Percentiles rank a stretch among this genome's conserved stretches.
These are phyloP conservation scores for Cytospora mali DNA, from an alignment of 2,329 filamentous ascomycete species.

Conservation along the genomic window DNA sequence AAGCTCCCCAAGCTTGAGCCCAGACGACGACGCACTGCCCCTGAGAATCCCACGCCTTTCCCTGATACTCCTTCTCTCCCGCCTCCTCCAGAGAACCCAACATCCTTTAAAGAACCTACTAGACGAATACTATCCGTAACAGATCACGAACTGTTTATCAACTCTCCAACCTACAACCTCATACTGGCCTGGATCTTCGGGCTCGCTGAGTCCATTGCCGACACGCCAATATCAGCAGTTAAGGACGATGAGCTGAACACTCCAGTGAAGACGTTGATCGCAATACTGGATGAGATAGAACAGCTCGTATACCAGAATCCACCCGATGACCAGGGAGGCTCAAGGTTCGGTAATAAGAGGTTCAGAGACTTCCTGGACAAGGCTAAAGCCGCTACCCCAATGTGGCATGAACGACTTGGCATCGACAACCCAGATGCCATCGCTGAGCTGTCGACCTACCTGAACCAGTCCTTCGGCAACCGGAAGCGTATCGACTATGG, in stretches of 20 bases:
- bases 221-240: conserved; percentile 67
- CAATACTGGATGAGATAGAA: conserved; percentile 71
- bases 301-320: conserved; percentile 69
- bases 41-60: conserved; percentile 61
- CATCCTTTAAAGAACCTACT: conserved; percentile 67
- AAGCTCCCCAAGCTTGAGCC: conserved; percentile 70
- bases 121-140: conserved; percentile 78
- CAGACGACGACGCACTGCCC: conserved; percentile 55
- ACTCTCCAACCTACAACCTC: conserved; percentile 74
- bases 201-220: conserved; percentile 78
- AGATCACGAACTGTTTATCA: conserved; percentile 81
- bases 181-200: conserved; percentile 84
- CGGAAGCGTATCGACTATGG: conserved; percentile 90
- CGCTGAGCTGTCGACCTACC: conserved; percentile 76
- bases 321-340: conserved; percentile 82
- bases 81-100: conserved; percentile 60
- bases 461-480: conserved; percentile 84
- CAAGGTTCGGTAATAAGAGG: conserved; percentile 90
- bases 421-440: conserved; percentile 56
- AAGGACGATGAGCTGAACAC: conserved; percentile 59
- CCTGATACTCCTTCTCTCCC: conserved; percentile 77
- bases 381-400: conserved; percentile 55
- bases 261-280: conserved; percentile 64
- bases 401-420: conserved; percentile 67
- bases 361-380: conserved; percentile 82